phyloP scores from a whole-genome alignment of 2,329 filamentous ascomycete species.

The Trichoderma aggressivum region DNA sequence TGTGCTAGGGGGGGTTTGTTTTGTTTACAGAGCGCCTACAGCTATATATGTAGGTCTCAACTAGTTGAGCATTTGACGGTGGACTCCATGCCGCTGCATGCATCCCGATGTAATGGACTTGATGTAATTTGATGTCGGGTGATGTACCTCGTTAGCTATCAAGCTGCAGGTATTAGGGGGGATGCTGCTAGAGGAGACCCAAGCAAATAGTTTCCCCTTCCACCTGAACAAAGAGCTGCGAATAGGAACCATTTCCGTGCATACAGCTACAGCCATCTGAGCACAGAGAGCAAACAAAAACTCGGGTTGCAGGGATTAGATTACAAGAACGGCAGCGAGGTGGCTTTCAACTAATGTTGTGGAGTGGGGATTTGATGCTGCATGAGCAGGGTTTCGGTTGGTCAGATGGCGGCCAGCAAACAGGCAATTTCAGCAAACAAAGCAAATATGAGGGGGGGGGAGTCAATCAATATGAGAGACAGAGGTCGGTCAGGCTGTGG shows the following conservation, averaged over 20 bases:
- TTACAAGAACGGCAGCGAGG: neutral
- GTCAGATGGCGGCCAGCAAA: neutral
- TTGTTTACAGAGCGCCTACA: neutral
- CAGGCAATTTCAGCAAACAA: slow-evolving; percentile 1
- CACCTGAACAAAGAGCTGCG: neutral
- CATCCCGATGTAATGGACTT: no score
- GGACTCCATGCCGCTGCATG: neutral
- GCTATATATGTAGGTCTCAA: neutral
- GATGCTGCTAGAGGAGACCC: neutral
- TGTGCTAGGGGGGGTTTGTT: neutral
- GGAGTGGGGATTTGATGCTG: neutral
- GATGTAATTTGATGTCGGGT: neutral
- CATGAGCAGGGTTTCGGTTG: neutral
- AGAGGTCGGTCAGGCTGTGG: neutral
- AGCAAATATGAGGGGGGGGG: neutral
- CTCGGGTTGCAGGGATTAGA: neutral
- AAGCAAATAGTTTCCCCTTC: neutral
- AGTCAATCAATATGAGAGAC: neutral
- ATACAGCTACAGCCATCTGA: neutral
- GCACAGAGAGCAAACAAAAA: neutral
- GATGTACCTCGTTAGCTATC: neutral
- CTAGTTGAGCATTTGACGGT: neutral
- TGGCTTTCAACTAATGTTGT: slow-evolving; percentile 2
- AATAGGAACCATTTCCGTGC: neutral
- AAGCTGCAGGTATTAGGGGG: neutral